These are phyloP conservation scores for apple (Malus domestica) DNA, from an alignment of 306 rosid species.

Conservation along the genomic window DNA sequence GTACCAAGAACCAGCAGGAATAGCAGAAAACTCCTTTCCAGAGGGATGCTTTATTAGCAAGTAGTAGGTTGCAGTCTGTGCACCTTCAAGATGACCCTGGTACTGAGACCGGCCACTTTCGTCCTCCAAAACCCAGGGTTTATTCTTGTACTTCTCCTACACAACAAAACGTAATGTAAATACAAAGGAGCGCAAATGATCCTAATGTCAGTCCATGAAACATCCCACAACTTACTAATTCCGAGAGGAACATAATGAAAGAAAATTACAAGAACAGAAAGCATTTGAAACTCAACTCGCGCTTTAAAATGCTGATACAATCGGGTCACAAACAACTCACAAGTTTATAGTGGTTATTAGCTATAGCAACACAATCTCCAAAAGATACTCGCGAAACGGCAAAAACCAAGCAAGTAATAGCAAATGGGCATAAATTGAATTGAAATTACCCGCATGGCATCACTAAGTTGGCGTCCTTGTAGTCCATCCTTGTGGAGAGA, in stretches of 20 bases:
- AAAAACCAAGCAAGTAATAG: not conserved
- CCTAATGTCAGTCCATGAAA: not conserved
- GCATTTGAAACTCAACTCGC: not conserved
- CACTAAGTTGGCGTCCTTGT: constrained; percentile 70
- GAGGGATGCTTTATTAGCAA: constrained; percentile 56
- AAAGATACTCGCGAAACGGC: not conserved
- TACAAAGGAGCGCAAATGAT: not conserved
- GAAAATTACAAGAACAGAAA: not conserved
- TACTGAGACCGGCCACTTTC: constrained; percentile 86
- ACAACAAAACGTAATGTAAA: constrained; percentile 3
- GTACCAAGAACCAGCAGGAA: constrained; percentile 99
- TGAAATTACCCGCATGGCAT: constrained; percentile 60
- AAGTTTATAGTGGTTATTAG: not conserved
- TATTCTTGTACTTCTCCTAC: constrained; percentile 91
- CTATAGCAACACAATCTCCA: not conserved
- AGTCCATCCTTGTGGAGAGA: constrained; percentile 75
- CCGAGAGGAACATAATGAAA: not conserved
- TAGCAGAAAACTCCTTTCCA: constrained; percentile 83
- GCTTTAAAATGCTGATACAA: not conserved
- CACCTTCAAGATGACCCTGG: constrained; percentile 92
- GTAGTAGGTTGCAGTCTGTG: constrained; percentile 89
- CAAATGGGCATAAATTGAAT: not conserved
- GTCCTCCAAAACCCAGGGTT: constrained; percentile 96
- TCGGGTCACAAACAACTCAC: not conserved
- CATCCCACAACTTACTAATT: not conserved